Evolutionary conservation across 2,329 filamentous ascomycete genomes (phyloP), one percentile per base, ranked within the genome.

Genomic region (Calonectria honghensis): DNA sequence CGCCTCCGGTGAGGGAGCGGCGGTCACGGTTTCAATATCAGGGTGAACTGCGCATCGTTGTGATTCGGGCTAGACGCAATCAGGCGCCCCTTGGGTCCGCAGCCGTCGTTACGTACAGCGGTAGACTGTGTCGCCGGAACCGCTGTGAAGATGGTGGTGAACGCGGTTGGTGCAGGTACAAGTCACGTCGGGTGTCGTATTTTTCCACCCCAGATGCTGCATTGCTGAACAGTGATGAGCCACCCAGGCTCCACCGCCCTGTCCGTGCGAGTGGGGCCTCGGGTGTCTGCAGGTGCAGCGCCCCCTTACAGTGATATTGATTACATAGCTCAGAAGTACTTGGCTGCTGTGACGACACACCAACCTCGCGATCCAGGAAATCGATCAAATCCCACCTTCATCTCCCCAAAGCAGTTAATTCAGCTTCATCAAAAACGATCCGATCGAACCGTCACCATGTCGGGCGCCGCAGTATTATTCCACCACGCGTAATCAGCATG

Each of bases 401-500:
- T 45, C 68, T 61, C 68, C 41, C 45, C 20, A 20, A 69, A 73
- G 35, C 52, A 63, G 50, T 41, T 57, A 20, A 54, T 68, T 75
- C 14, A 45, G 52, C 29, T 64, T 48, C 20, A 50, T 35, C 31
- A 20, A 41, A 35, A 41, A 74, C 48, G 66, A 68, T 65, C 45
- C 65, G 32, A 51, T 67, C 68, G n/a, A 57, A n/a, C 65, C 51
- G 64, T 70, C 75, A 81, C 73, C 16, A 85, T 85, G 83, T 85
- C 83, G 64, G 82, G 83, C 61, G 82, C 83, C 59, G 76, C 80
- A 70, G 83, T 85, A 79, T 37, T 41, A 9, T 61, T 32, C 27
- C 24, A 52, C 16, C 16, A 13, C 20, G 50, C 27, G 18, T 63
- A 29, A 11, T 27, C 14, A 6, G 20, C 11, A 16, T 31, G 20